Conservation (phyloP, 2,329 filamentous ascomycete species). For the Dryadomyces quercus-mongolicae region DNA sequence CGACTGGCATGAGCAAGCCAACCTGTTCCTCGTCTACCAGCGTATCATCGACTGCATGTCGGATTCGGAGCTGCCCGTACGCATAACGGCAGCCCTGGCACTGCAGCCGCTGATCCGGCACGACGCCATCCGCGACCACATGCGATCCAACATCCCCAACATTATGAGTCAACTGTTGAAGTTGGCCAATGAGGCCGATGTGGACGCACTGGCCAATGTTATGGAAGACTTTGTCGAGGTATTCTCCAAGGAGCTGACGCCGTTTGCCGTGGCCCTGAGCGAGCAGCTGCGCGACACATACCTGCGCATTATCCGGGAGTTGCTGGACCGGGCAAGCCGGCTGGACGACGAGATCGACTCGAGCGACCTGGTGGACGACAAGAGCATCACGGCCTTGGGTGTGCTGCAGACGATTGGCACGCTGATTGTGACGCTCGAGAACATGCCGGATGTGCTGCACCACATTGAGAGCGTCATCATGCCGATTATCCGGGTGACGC, state of each 20-base stretch:
- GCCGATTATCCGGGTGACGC: slow-evolving; percentile 90
- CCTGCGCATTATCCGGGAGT: slow-evolving; percentile 79
- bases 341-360: slow-evolving; percentile 67
- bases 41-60: slow-evolving; percentile 97
- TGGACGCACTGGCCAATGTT: slow-evolving; percentile 92
- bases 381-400: slow-evolving; percentile 93
- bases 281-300: slow-evolving; percentile 96
- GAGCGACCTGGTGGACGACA: slow-evolving; percentile 90
- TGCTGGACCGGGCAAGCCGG: slow-evolving; percentile 77
- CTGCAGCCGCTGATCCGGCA: slow-evolving; percentile 93
- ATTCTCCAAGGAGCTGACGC: slow-evolving; percentile 91
- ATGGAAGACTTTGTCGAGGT: slow-evolving; percentile 99
- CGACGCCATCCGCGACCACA: slow-evolving; percentile 83
- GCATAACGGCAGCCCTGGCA: slow-evolving; percentile 86
- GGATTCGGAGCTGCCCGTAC: slow-evolving; percentile 81
- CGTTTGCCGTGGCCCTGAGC: slow-evolving; percentile 90
- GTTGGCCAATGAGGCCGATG: slow-evolving; percentile 93
- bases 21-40: slow-evolving; percentile 89
- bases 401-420: slow-evolving; percentile 97
- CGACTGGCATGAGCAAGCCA: slow-evolving; percentile 92
- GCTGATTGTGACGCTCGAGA: slow-evolving; percentile 90
- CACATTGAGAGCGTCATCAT: slow-evolving; percentile 94
- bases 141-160: slow-evolving; percentile 96
- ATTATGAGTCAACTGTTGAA: slow-evolving; percentile 99
- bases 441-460: slow-evolving; percentile 86